Conservation (phyloP, 257 asterid species). For the Leonotis leonurus region DNA sequence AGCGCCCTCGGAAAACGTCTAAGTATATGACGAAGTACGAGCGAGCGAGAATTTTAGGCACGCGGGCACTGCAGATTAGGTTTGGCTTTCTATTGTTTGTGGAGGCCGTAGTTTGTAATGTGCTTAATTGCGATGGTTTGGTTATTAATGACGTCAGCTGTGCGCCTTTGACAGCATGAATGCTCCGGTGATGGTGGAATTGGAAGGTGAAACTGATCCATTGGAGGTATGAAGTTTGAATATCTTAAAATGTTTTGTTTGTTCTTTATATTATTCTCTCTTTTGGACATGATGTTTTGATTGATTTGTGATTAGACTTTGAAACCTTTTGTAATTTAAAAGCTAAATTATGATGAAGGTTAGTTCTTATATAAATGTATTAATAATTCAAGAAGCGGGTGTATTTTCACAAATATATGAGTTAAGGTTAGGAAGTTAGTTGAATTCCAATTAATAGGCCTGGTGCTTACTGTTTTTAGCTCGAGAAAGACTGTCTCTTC, state of each 20-base stretch:
- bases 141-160: neutral
- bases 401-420: neutral
- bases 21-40: conserved; percentile 92
- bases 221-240: conserved; percentile 51
- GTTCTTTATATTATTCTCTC: neutral
- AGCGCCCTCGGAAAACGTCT: conserved; percentile 72
- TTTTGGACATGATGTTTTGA: neutral
- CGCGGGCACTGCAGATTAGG: conserved; percentile 94
- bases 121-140: neutral
- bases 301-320: neutral
- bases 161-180: conserved; percentile 62
- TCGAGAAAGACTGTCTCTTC: neutral
- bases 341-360: neutral
- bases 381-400: neutral
- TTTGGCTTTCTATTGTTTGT: conserved; percentile 1
- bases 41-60: conserved; percentile 88
- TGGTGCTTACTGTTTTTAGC: neutral
- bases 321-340: neutral
- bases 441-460: neutral
- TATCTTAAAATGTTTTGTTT: neutral
- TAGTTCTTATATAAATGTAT: neutral
- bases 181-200: conserved; percentile 96
- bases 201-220: conserved; percentile 93
- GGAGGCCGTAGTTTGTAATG: too few species aligned
- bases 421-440: too few species aligned